These are phyloP conservation scores for Nakazawaea pomicola DNA, from an alignment of 805 yeast genomes.

Conservation along the genomic window DNA sequence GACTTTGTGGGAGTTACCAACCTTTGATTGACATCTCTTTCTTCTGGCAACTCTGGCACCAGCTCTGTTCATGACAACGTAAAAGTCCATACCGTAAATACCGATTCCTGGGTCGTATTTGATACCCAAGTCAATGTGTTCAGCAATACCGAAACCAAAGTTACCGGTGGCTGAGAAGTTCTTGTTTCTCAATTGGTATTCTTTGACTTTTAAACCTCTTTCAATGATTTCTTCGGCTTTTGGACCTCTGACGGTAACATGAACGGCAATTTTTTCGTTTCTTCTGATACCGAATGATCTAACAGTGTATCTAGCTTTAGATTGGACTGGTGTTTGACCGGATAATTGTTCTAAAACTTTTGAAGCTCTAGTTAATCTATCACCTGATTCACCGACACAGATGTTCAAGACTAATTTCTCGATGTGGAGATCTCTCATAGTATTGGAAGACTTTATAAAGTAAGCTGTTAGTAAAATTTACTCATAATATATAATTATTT, in stretches of 20 bases:
- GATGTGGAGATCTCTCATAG: slow-evolving; percentile 98
- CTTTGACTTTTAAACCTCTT: slow-evolving; percentile 99
- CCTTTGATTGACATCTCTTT: slow-evolving; percentile 86
- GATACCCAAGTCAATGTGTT: slow-evolving; percentile 99
- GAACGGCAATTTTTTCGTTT: slow-evolving; percentile 99
- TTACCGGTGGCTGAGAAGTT: slow-evolving; percentile 99
- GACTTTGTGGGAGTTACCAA: slow-evolving; percentile 93
- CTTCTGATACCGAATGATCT: slow-evolving; percentile 99
- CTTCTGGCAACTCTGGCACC: slow-evolving; percentile 98
- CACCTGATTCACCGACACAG: slow-evolving; percentile 99
- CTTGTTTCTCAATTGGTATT: slow-evolving; percentile 89
- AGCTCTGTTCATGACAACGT: slow-evolving; percentile 98
- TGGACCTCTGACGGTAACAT: slow-evolving; percentile 99
- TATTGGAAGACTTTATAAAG: slow-evolving; percentile 80
- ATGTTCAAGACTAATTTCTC: slow-evolving; percentile 99
- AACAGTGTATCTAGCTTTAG: slow-evolving; percentile 99
- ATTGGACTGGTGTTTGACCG: slow-evolving; percentile 99
- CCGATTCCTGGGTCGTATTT: slow-evolving; percentile 99
- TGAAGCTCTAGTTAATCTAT: slow-evolving; percentile 99
- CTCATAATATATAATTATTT: no score
- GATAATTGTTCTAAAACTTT: slow-evolving; percentile 99
- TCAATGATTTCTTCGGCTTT: slow-evolving; percentile 99
- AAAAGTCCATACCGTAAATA: slow-evolving; percentile 99
- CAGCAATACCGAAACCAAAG: slow-evolving; percentile 99
- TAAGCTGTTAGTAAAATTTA: no score